Evolutionary conservation across 2,329 filamentous ascomycete genomes (phyloP).

Genomic region (Cladophialophora yegresii): DNA sequence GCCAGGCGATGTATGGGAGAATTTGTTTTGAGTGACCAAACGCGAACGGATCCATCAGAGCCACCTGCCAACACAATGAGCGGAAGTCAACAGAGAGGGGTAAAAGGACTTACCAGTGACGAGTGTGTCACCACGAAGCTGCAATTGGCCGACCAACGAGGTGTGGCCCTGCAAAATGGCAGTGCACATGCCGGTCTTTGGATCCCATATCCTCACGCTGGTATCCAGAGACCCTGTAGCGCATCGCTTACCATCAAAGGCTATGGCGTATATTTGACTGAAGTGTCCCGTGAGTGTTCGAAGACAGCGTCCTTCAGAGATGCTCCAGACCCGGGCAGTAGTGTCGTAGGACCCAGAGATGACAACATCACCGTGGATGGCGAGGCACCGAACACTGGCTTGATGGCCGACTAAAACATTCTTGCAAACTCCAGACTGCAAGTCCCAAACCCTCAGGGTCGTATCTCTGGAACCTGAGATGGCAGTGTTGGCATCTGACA

Average conservation of each 20-base stretch:
- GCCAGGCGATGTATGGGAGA: slow-evolving; percentile 90
- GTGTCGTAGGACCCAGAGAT: slow-evolving; percentile 99
- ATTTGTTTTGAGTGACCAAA: slow-evolving; percentile 92
- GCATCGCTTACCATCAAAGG: slow-evolving; percentile 90
- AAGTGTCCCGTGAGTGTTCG: slow-evolving; percentile 92
- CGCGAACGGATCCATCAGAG: slow-evolving; percentile 90
- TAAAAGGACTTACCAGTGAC: slow-evolving; percentile 60
- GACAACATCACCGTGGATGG: slow-evolving; percentile 93
- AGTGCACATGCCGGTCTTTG: slow-evolving; percentile 78
- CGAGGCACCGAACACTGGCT: slow-evolving; percentile 89
- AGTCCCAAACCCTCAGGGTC: slow-evolving; percentile 92
- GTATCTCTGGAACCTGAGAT: slow-evolving; percentile 97
- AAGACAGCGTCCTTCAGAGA: slow-evolving; percentile 89
- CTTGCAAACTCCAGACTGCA: slow-evolving; percentile 80
- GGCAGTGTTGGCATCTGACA: slow-evolving; percentile 90
- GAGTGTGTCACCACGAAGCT: slow-evolving; percentile 91
- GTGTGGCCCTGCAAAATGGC: slow-evolving; percentile 96
- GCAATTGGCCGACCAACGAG: slow-evolving; percentile 90
- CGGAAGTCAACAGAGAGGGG: neutral
- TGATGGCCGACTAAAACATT: slow-evolving; percentile 94
- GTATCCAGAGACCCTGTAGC: slow-evolving; percentile 96
- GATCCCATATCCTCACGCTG: slow-evolving; percentile 96
- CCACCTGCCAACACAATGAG: slow-evolving; percentile 58
- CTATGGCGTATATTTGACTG: slow-evolving; percentile 98
- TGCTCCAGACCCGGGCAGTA: slow-evolving; percentile 95